A percentile compares a stretch with the other conserved stretches of the same genome.
phyloP scores from a whole-genome alignment of 179 eudicot genomes.

The Sideroxylon spinosum region DNA sequence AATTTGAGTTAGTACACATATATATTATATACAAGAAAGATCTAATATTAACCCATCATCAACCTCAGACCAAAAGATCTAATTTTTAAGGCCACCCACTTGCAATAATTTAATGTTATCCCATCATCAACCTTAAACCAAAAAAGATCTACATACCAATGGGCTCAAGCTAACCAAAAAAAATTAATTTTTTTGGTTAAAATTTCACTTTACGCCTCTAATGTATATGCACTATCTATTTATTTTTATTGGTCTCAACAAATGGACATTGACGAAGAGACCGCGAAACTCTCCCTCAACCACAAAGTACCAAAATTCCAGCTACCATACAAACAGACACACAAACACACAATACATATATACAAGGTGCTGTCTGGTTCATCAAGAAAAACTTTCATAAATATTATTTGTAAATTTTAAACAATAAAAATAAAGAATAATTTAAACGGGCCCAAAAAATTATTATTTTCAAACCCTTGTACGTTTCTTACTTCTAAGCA shows the following conservation, averaged over 20 bases:
- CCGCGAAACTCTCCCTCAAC: slow-evolving; percentile 10
- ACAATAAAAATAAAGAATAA: no score
- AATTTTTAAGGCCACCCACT: slow-evolving; percentile 6
- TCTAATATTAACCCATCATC: slow-evolving; percentile 1
- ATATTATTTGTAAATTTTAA: no score
- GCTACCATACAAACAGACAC: neutral
- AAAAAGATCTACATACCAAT: neutral
- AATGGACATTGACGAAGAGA: slow-evolving; percentile 6
- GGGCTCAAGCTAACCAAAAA: neutral
- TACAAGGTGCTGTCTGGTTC: no score
- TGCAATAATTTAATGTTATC: neutral
- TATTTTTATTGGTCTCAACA: neutral
- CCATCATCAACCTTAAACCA: neutral
- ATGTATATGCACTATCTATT: neutral
- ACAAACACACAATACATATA: no score
- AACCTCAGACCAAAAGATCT: neutral
- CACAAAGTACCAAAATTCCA: neutral
- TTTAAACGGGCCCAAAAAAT: no score
- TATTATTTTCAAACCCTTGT: no score
- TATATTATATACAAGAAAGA: no score
- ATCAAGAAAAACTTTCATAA: no score
- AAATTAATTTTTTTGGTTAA: neutral
- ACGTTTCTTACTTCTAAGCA: no score
- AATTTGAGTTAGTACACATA: no score
- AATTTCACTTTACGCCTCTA: neutral